Base-by-base conservation (phyloP, 176 grass and related monocot genomes). In the Oryza australiensis region DNA sequence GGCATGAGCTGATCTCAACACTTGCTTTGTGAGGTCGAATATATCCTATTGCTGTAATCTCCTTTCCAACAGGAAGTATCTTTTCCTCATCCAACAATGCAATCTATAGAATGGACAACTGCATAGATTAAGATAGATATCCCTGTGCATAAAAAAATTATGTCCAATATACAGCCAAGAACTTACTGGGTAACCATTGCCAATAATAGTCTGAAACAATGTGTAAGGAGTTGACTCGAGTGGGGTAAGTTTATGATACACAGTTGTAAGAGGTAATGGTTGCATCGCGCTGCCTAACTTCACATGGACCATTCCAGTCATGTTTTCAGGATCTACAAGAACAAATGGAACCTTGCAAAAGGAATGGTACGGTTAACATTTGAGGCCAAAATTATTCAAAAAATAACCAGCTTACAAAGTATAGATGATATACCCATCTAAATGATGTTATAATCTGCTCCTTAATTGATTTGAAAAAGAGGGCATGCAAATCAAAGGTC, bases 21-120 rank as follows among this genome's bases (percentile, higher is more conserved):
- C 18, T 83, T 83, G 60, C 93, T 64, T 82, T 73, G 20, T 81
- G 81, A 18, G 28, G 2, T 40, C 73, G 90, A 66, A 89, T 92
- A 35, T 92, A 86, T 62, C 96, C 96, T 83, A 99, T 84, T 45
- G 93, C 93, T 43, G 96, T 99, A 80, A 99, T 80, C 62, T 95
- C 85, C 80, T 94, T 95, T 82, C 93, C 96, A 28, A 99, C 66
- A 62, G 96, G 93, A 85, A 99, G 89, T 49, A 99, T 99, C 86
- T 95, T 99, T 87, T 99, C 96, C 86, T 99, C 96, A 71, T 99
- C 89, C 90, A 99, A 74, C 46, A 99, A 82, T 9, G 91, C 96
- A 78, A 95, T 90, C 93, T 99, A 82, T 2, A 64, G 43, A 76
- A 77, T 64, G 72, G 63, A 45, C 18, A 72, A 75, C 73, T 1